Base-by-base conservation (phyloP, 2,329 filamentous ascomycete genomes). In the Phialocephala sp. region DNA sequence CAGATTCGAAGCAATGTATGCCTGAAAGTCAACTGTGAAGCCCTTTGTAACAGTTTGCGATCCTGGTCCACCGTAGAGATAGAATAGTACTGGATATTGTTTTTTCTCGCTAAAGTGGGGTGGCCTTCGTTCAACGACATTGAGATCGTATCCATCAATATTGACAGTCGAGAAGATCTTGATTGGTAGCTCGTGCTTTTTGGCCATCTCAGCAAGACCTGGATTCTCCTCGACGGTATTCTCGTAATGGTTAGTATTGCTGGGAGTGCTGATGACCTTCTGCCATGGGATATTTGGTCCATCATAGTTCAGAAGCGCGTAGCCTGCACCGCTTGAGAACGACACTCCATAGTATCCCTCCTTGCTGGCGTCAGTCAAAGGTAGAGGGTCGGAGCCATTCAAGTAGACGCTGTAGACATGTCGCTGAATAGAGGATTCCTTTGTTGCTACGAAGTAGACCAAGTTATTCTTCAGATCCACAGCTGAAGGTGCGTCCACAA, bases 71-170 rank as follows among this genome's bases (percentile, higher is more conserved):
- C 92, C 94, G 81, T 99, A 99, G 66, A 97, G 89, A 74, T 92
- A 90, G 83, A 99, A 99, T 4, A 99, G 85, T 0, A 99, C 93
- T 0, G 95, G 95, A 72, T 99, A 98, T 75, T 91, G 89, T 79
- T 91, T 94, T 72, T 88, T 89, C 20, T 87, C 82, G 76, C 93
- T 86, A 76, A 98, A 99, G 78, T 97, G 91, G 1, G 94, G 91
- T 6, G 95, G 95, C 0, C 93, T 91, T 36, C 93, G 90, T 79
- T 99, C 95, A 15, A 98, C 81, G 14, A 91, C 83, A 66, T 91
- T 88, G 18, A 92, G 79, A 20, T 89, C 86, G 71, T 91, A 89
- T 37, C 89, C 91, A 68, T 95, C 90, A 18, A 98, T 86, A n/a
- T 90, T 91, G 59, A 99, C 85, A 12, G 91, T 96, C 55, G 91